phyloP scores from a whole-genome alignment of 1,284 basidiomycete species.

The Ceratobasidium sp. region DNA sequence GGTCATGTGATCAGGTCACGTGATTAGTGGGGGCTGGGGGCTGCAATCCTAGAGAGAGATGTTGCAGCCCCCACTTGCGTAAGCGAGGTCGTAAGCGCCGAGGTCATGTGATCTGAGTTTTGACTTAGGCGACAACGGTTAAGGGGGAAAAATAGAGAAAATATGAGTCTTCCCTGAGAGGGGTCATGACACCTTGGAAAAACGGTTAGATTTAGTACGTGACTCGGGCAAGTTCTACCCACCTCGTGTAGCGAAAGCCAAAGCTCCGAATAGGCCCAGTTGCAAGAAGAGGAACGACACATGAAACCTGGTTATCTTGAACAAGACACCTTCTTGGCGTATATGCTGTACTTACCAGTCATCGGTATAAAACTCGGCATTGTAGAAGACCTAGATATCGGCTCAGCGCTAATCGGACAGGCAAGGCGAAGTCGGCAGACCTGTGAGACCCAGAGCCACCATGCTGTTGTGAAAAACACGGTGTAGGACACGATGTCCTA shows the following conservation, averaged over 20 bases:
- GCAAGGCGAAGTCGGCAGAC: not conserved
- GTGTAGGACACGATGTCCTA: slow-evolving; percentile 29
- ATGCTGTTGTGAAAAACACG: slow-evolving; percentile 27
- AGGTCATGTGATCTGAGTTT: no score
- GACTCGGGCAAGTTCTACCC: not conserved
- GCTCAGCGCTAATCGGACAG: not conserved
- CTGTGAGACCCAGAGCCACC: slow-evolving; percentile 45
- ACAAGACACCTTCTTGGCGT: no score
- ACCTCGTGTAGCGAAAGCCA: slow-evolving; percentile 33
- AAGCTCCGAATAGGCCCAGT: slow-evolving; percentile 18
- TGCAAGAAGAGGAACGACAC: slow-evolving; percentile 8
- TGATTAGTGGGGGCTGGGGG: no score
- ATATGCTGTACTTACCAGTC: slow-evolving; percentile 15
- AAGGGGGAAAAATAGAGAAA: no score
- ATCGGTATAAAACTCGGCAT: slow-evolving; percentile 31
- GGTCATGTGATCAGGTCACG: no score
- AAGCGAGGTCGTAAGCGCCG: no score
- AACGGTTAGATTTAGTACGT: not conserved
- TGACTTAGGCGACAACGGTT: no score
- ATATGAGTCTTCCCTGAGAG: no score
- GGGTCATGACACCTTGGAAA: no score
- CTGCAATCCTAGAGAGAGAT: no score
- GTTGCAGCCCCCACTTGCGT: no score
- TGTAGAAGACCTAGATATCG: slow-evolving; percentile 19
- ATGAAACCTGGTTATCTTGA: slow-evolving; percentile 27